Evolutionary conservation across 2,329 filamentous ascomycete genomes (phyloP), one percentile per base, ranked within the genome.

Genomic region (Lasiodiplodia gonubiensis): DNA sequence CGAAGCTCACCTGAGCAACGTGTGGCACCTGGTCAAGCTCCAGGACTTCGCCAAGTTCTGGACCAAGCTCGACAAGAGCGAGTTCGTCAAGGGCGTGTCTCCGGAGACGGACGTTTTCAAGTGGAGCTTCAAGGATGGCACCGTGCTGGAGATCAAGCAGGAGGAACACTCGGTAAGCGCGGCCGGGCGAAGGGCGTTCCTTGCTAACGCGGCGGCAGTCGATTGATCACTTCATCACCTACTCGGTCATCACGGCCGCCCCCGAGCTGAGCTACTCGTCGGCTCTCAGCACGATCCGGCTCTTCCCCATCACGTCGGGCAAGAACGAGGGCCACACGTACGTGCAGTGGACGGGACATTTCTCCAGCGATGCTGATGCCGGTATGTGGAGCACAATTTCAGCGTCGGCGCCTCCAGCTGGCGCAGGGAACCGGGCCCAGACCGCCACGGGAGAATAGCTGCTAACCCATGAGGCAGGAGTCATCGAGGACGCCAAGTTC

Each of bases 11-110:
- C 85, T 91, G 76, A 84, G 85, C 74, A 79, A 86, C 71, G 89
- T 91, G 77, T 92, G 90, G 89, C 89, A 92, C 82, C 83, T 88
- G 74, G 89, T 92, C 86, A 92, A 92, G 84, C 87, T 92, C 48
- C 85, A 88, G 78, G 84, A 89, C 77, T 91, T 92, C 79, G 78
- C 80, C 81, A 84, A 86, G 74, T 92, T 90, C 83, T 91, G 88
- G 88, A 81, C 83, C 53, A 85, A 86, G 70, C 84, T 92, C 53
- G 81, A 84, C 70, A 85, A 84, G 75, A 86, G 85, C 76, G 87
- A 90, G 77, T 84, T 82, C 72, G 87, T 89, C 78, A 89, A 90
- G 82, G 88, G 86, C 61, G 78, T 84, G 16, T 86, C 82, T 59
- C 78, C 83, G n/a, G 89, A 91, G 79, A 87, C 89, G 53, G 89